Evolutionary conservation across 2,329 filamentous ascomycete genomes (phyloP), one percentile per base, ranked within the genome.

Genomic region (Microdochium bolleyi): DNA sequence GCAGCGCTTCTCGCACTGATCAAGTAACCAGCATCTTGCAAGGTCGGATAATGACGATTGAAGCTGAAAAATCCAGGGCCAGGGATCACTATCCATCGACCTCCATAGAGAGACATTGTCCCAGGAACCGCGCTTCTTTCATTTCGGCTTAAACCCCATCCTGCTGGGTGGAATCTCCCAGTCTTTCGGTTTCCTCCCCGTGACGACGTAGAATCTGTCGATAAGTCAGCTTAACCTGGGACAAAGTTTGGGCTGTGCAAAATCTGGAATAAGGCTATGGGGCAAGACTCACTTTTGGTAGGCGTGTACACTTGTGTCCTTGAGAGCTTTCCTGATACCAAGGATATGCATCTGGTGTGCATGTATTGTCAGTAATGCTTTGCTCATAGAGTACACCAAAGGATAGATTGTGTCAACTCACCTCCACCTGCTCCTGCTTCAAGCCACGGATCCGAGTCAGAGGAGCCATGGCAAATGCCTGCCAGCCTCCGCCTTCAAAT

Each of bases 361-460:
- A 22, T 4, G 48, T 8, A 41, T 19, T 30, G 37, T 7, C 37
- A 41, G 37, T 22, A 22, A 52, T 63, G 34, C 62, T 59, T 50
- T 34, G 53, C 24, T n/a, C 24, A 44, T 49, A 16, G 50, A 27
- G 1, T 56, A 32, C 1, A 24, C 44, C 32, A 14, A 48, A 41
- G n/a, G 48, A 50, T 8, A 25, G 21, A n/a, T 25, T 41, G 11
- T 7, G 14, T 16, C 5, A 41, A 41, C 69, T 55, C 53, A 76
- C 76, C 70, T 80, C 74, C 25, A 78, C 77, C 57, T 79, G 67
- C n/a, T 71, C 73, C 9, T 69, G 61, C 3, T 66, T 72, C 52
- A 68, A 65, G 2, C 67, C 67, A 54, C 71, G 66, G 1, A 70
- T 69, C 9, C 73, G 68, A 54, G 71, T 66, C 58, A 72, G 71